These are phyloP conservation scores for Aureobasidium sp. DNA, from an alignment of 2,329 filamentous ascomycete genomes.

Conservation along the genomic window DNA sequence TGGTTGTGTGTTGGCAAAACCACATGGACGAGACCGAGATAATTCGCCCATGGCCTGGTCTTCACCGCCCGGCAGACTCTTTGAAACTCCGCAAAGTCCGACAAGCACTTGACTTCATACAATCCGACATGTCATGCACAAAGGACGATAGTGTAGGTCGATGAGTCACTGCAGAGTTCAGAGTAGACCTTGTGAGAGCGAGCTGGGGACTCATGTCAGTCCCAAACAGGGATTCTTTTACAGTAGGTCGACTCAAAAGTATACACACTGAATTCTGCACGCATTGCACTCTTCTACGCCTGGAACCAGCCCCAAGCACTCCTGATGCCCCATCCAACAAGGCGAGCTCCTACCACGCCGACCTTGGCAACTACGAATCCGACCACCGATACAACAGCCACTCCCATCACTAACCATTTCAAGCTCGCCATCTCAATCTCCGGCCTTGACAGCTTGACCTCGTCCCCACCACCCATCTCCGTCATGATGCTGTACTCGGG, in stretches of 20 bases:
- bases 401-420: constrained; percentile 38
- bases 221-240: no score
- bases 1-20: neutral
- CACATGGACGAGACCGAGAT: neutral
- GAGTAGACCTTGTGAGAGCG: no score
- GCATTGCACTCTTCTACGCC: neutral
- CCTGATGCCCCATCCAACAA: neutral
- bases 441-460: constrained; percentile 32
- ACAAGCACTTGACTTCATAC: neutral
- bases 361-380: constrained; percentile 22
- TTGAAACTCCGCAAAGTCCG: no score
- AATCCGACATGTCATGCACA: neutral
- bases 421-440: constrained; percentile 44
- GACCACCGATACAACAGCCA: constrained; percentile 25
- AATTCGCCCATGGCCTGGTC: neutral
- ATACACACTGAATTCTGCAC: no score
- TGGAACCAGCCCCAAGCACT: neutral
- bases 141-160: no score
- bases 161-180: no score
- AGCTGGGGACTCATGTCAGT: no score
- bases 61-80: constrained; percentile 4
- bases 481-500: constrained; percentile 49
- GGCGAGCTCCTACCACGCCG: neutral
- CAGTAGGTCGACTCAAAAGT: no score
- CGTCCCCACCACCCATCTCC: constrained; percentile 38